Conservation (phyloP, 495 filamentous ascomycete species). For the Aspergillus indologenus region DNA sequence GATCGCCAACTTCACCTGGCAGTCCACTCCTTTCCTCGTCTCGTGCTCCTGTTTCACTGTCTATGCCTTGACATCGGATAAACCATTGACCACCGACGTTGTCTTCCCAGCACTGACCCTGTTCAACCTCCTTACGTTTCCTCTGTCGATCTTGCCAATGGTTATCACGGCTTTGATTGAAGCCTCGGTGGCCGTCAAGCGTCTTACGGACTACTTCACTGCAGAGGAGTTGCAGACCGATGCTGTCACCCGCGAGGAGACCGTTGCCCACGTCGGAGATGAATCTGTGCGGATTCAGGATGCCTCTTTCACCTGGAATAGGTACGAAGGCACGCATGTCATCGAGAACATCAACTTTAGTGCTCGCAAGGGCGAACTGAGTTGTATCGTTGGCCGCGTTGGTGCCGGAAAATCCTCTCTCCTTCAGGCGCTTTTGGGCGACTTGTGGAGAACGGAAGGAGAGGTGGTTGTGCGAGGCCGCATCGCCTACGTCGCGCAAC, state of each 20-base stretch:
- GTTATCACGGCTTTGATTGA: constrained; percentile 97
- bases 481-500: constrained; percentile 88
- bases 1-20: constrained; percentile 97
- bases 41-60: constrained; percentile 96
- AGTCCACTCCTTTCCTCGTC: constrained; percentile 98
- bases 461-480: constrained; percentile 77
- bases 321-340: constrained; percentile 58
- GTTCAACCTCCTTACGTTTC: constrained; percentile 93
- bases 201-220: constrained; percentile 79
- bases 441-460: constrained; percentile 86
- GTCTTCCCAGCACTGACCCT: constrained; percentile 92
- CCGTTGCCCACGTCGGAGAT: constrained; percentile 71
- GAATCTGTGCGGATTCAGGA: constrained; percentile 80
- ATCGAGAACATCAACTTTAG: constrained; percentile 80
- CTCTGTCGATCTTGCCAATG: constrained; percentile 91
- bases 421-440: constrained; percentile 80
- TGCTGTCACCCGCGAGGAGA: constrained; percentile 66
- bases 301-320: constrained; percentile 93
- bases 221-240: constrained; percentile 89
- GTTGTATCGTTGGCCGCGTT: constrained; percentile 92
- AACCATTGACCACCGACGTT: constrained; percentile 86
- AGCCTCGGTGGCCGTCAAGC: constrained; percentile 84
- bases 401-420: constrained; percentile 93
- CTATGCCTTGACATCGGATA: constrained; percentile 78
- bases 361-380: constrained; percentile 85